Evolutionary conservation across 306 rosid genomes (phyloP).

Genomic region (Citrullus amarus): DNA sequence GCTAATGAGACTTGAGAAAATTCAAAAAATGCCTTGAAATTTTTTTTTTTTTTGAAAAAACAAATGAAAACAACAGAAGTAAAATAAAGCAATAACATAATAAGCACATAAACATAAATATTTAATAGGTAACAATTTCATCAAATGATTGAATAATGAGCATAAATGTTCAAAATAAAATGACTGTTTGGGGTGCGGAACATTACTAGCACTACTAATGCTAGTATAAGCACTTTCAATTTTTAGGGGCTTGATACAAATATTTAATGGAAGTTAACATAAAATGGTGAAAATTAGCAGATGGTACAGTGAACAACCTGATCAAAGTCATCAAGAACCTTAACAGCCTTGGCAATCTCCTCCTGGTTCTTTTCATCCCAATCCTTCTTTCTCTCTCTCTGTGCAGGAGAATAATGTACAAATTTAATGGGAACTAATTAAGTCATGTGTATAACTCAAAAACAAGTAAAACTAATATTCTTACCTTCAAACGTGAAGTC

Average conservation of each 20-base stretch:
- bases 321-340: constrained; percentile 75
- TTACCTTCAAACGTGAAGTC: constrained; percentile 84
- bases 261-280: neutral
- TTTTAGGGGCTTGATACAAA: neutral
- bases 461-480: constrained; percentile 13
- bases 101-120: neutral
- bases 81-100: neutral
- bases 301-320: constrained; percentile 43
- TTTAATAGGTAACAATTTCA: neutral
- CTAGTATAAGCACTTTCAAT: neutral
- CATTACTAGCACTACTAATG: neutral
- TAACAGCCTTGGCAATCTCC: constrained; percentile 72
- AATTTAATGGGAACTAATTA: neutral
- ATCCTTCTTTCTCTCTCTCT: constrained; percentile 78
- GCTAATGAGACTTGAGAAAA: neutral
- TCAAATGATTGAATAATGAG: neutral
- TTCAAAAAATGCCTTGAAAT: neutral
- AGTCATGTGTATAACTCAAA: neutral
- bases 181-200: neutral
- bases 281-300: neutral
- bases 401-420: constrained; percentile 17
- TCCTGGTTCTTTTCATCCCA: constrained; percentile 91
- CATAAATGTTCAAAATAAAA: neutral
- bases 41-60: no score
- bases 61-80: neutral